Base-by-base conservation (phyloP, 1,139 yeast species). In the Pichia cactophila region DNA sequence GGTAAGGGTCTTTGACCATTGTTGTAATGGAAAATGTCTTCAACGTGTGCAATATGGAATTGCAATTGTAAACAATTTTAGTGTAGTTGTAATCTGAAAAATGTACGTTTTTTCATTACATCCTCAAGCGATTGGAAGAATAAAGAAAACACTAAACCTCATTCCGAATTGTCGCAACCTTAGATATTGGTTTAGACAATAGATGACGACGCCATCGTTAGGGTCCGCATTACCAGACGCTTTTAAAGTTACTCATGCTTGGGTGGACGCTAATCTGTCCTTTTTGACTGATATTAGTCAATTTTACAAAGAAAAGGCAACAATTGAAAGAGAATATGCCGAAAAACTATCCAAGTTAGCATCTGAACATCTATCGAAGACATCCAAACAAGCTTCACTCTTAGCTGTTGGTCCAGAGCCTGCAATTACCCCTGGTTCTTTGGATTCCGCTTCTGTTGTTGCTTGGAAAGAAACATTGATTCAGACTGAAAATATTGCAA, bases 371-470 rank as follows among this genome's bases (percentile, higher is more conserved):
- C 81, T 87, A 60, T 86, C 83, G 51, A 85, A 80, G 65, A 88
- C 90, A 63, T 84, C 95, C 41, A 80, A 79, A 58, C 67, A 74
- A 12, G 74, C 88, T 29, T 78, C 94, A 0, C 67, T 70, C 26
- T 68, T 94, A 36, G 81, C 92, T 38, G 98, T 94, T 8, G 99
- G 99, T 29, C 96, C 88, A 55, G 78, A 79, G 29, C 98, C 99
- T 0, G 78, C 81, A 43, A 77, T 87, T 49, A 92, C 99, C 0
- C 97, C 98, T 0, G 98, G 99, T 0, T 89, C 97, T 0, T 71
- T 92, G 47, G 98, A 94, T 62, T 78, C 87, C 56, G 96, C 97
- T 0, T 77, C 88, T n/a, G 69, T 90, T 56, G 96, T 88, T n/a
- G 80, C 95, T 5, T 92, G 98, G 98, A 86, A 81, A 44, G 95